Conservation (phyloP, 2,329 filamentous ascomycete genomes). For the Penicillium sp. region DNA sequence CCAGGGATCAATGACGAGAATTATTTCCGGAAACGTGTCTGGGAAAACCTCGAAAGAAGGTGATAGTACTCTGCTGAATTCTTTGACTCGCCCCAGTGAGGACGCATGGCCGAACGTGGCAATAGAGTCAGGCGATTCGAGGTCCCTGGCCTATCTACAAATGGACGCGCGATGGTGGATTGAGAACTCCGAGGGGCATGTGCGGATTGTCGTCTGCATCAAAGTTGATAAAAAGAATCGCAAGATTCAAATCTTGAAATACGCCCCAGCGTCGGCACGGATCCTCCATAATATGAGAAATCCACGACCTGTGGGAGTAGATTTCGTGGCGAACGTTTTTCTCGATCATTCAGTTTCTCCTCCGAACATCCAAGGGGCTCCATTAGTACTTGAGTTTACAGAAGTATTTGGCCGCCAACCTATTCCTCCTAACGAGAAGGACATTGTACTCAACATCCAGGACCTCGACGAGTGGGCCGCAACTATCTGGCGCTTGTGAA, state of each 20-base stretch:
- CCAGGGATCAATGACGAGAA: background rate
- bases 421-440: background rate
- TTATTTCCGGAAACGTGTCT: too few species aligned
- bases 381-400: background rate
- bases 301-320: too few species aligned
- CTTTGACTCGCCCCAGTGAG: slow-evolving; percentile 2
- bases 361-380: background rate
- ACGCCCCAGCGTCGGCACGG: background rate
- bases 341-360: background rate
- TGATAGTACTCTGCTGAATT: background rate
- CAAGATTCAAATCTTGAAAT: background rate
- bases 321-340: background rate
- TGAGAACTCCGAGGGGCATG: background rate
- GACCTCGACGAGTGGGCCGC: background rate
- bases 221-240: background rate
- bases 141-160: background rate
- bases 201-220: background rate
- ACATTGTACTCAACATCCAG: background rate
- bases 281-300: too few species aligned
- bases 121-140: background rate
- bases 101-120: background rate
- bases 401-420: background rate
- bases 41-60: background rate
- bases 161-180: slow-evolving; percentile 7
- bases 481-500: background rate